phyloP scores from a whole-genome alignment of 2,329 filamentous ascomycete species.

The Cordyceps militaris region DNA sequence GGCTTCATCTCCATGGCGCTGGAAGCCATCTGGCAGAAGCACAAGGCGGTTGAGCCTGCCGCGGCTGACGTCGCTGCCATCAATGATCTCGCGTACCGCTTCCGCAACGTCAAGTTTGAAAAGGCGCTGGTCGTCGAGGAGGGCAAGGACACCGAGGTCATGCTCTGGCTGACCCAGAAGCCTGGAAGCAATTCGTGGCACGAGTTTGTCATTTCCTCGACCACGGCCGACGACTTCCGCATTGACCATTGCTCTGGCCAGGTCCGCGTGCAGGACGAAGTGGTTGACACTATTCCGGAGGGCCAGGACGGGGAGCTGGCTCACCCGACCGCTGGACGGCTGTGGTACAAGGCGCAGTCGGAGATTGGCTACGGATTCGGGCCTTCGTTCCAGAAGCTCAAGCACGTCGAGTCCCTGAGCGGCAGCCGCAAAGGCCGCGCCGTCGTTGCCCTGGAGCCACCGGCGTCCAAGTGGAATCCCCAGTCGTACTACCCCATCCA shows the following conservation, averaged over 20 bases:
- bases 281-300: background rate
- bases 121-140: constrained; percentile 2
- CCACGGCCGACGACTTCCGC: background rate
- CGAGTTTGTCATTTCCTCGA: background rate
- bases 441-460: background rate
- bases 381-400: constrained; percentile 2
- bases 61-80: background rate
- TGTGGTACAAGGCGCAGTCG: constrained; percentile 6
- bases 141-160: background rate
- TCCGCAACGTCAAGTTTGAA: constrained; percentile 9
- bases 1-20: constrained; percentile 37
- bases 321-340: background rate
- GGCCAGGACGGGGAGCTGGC: background rate
- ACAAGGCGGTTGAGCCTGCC: constrained; percentile 3
- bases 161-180: background rate
- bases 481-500: constrained; percentile 25
- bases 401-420: constrained; percentile 1
- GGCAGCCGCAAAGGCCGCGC: background rate
- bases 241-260: background rate
- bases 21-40: constrained; percentile 28
- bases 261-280: background rate
- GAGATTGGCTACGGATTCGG: constrained; percentile 4
- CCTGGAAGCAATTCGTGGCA: background rate
- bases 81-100: background rate
- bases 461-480: constrained; percentile 1